These are phyloP conservation scores for Hyaloperonospora brassicae DNA, from an alignment of 352 stramenopile genomes.

Conservation along the genomic window DNA sequence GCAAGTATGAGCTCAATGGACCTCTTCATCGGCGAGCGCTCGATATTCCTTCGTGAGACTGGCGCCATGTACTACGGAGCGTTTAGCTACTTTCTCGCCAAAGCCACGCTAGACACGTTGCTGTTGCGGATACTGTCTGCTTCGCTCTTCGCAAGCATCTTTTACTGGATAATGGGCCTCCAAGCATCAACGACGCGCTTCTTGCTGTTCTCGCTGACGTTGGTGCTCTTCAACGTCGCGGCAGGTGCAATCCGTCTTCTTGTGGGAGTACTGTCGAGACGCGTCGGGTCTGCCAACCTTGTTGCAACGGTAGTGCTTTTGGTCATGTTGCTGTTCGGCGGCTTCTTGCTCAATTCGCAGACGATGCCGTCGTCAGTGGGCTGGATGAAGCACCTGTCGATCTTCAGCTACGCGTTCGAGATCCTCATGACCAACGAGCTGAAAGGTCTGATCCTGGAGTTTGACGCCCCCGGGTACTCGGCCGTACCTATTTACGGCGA, in stretches of 20 bases:
- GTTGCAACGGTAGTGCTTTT: constrained; percentile 64
- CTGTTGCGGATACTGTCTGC: constrained; percentile 66
- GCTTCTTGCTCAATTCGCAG: constrained; percentile 81
- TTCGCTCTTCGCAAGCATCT: constrained; percentile 74
- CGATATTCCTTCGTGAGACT: constrained; percentile 72
- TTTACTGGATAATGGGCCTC: constrained; percentile 84
- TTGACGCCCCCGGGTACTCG: constrained; percentile 69
- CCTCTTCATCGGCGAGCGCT: constrained; percentile 63
- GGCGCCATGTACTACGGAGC: constrained; percentile 72
- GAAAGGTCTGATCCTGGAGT: constrained; percentile 64
- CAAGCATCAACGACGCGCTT: constrained; percentile 53
- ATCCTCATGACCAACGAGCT: constrained; percentile 83
- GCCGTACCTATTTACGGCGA: constrained; percentile 71
- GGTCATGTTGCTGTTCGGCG: constrained; percentile 80
- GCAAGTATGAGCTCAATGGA: constrained; percentile 82
- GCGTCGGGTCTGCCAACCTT: constrained; percentile 67
- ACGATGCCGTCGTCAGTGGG: constrained; percentile 57
- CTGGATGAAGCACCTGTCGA: constrained; percentile 74
- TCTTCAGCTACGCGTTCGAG: constrained; percentile 85
- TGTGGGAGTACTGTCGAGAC: constrained; percentile 53
- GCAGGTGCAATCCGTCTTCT: constrained; percentile 69
- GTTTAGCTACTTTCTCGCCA: constrained; percentile 76
- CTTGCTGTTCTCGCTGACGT: constrained; percentile 52
- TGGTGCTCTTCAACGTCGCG: constrained; percentile 78
- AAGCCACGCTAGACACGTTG: constrained; percentile 66